Evolutionary conservation across 257 asterid genomes (phyloP).

Genomic region (Leonotis leonurus): DNA sequence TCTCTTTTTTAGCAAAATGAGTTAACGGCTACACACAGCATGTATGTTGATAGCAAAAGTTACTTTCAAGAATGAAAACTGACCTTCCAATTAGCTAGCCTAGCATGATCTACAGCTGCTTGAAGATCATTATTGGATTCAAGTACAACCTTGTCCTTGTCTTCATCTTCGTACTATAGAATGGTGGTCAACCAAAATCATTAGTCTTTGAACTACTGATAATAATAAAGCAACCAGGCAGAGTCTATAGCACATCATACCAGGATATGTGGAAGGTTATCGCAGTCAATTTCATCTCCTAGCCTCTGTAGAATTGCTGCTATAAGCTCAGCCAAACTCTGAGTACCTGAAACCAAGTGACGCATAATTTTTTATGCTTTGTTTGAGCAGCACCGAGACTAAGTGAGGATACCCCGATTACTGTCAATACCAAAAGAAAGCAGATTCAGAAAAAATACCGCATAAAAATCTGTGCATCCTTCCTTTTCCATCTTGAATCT

Average conservation of each 20-base stretch:
- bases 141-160: slow-evolving; percentile 77
- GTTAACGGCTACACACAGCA: too few species aligned
- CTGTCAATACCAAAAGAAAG: not conserved
- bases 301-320: slow-evolving; percentile 87
- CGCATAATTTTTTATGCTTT: too few species aligned
- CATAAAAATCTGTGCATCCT: slow-evolving; percentile 85
- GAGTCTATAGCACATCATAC: slow-evolving; percentile 27
- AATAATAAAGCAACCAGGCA: not conserved
- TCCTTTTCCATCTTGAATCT: slow-evolving; percentile 86
- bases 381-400: not conserved
- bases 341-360: slow-evolving; percentile 75
- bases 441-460: slow-evolving; percentile 38
- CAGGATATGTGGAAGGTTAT: slow-evolving; percentile 85
- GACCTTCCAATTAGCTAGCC: slow-evolving; percentile 94
- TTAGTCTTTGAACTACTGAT: slow-evolving; percentile 1
- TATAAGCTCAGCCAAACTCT: slow-evolving; percentile 61
- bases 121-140: slow-evolving; percentile 87
- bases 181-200: slow-evolving; percentile 8
- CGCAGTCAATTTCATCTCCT: slow-evolving; percentile 79
- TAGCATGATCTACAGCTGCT: slow-evolving; percentile 92
- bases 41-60: not conserved
- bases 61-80: not conserved
- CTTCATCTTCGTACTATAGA: slow-evolving; percentile 92
- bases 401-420: not conserved
- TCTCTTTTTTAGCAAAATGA: not conserved